These are phyloP conservation scores for Penicillium alfredii DNA, from an alignment of 495 filamentous ascomycete species.

Conservation along the genomic window DNA sequence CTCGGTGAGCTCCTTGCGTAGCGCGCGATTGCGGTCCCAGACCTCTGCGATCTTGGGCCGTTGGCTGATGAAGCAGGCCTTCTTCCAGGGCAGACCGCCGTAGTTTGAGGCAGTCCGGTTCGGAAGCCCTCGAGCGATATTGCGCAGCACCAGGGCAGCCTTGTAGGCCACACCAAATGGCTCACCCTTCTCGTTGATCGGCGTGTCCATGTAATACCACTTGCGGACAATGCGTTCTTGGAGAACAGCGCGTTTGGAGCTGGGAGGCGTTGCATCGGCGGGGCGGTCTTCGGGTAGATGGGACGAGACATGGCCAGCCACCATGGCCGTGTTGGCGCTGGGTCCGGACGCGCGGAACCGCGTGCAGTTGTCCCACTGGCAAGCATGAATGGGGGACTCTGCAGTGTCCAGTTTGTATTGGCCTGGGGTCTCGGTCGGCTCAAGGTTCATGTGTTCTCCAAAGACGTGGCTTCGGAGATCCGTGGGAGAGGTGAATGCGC, in stretches of 20 bases:
- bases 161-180: slow-evolving; percentile 81
- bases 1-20: slow-evolving; percentile 42
- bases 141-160: slow-evolving; percentile 78
- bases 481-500: slow-evolving; percentile 54
- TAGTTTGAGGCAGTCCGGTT: slow-evolving; percentile 28
- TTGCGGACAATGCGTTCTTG: slow-evolving; percentile 41
- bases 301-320: slow-evolving; percentile 44
- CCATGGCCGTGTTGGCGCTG: slow-evolving; percentile 38
- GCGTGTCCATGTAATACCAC: slow-evolving; percentile 55
- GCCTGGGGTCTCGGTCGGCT: slow-evolving; percentile 42
- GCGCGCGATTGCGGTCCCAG: slow-evolving; percentile 39
- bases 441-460: slow-evolving; percentile 57
- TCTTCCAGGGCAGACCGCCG: slow-evolving; percentile 37
- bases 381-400: slow-evolving; percentile 32
- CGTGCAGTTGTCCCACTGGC: slow-evolving; percentile 35
- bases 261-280: slow-evolving; percentile 38
- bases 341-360: slow-evolving; percentile 35
- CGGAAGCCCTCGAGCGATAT: slow-evolving; percentile 72
- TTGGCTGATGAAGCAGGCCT: slow-evolving; percentile 36
- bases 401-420: slow-evolving; percentile 43
- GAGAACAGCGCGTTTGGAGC: slow-evolving; percentile 35
- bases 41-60: slow-evolving; percentile 39
- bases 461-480: slow-evolving; percentile 73
- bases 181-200: slow-evolving; percentile 72
- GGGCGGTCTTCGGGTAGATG: slow-evolving; percentile 49